Conservation (phyloP, 805 yeast genomes). For the Ogataea methylovora region DNA sequence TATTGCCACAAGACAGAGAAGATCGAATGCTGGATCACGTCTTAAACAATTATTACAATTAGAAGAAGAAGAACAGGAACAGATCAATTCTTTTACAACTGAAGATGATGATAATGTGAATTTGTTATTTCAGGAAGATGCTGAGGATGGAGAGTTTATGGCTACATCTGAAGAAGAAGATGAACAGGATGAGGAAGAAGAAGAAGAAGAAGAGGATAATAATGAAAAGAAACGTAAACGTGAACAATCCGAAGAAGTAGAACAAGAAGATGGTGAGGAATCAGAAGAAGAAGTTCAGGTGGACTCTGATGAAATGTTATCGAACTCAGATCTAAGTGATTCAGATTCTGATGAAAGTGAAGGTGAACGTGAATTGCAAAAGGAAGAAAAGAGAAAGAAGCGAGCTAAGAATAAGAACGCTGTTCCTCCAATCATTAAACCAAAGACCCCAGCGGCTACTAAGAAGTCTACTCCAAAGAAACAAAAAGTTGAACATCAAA, state of each 20-base stretch:
- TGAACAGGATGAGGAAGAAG: conserved; percentile 25
- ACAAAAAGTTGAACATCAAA: conserved; percentile 20
- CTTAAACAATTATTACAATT: conserved; percentile 65
- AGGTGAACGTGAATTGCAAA: conserved; percentile 30
- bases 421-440: conserved; percentile 19
- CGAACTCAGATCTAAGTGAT: conserved; percentile 44
- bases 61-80: conserved; percentile 37
- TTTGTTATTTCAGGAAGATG: conserved; percentile 60
- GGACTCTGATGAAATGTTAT: conserved; percentile 41
- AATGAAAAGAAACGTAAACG: too few species aligned
- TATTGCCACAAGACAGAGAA: conserved; percentile 65
- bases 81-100: conserved; percentile 9
- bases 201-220: conserved; percentile 21
- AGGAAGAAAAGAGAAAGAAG: conserved; percentile 25
- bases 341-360: conserved; percentile 54
- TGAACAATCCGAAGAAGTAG: conserved; percentile 17
- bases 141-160: conserved; percentile 42
- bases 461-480: conserved; percentile 5
- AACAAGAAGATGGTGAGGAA: conserved; percentile 17
- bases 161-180: conserved; percentile 20
- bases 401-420: conserved; percentile 45
- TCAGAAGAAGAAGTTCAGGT: conserved; percentile 23
- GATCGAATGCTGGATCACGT: conserved; percentile 88
- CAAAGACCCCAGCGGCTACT: neutral
- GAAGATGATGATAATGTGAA: conserved; percentile 78